Base-by-base conservation (phyloP, 441 rosid species). In the Codiaeum variegatum region DNA sequence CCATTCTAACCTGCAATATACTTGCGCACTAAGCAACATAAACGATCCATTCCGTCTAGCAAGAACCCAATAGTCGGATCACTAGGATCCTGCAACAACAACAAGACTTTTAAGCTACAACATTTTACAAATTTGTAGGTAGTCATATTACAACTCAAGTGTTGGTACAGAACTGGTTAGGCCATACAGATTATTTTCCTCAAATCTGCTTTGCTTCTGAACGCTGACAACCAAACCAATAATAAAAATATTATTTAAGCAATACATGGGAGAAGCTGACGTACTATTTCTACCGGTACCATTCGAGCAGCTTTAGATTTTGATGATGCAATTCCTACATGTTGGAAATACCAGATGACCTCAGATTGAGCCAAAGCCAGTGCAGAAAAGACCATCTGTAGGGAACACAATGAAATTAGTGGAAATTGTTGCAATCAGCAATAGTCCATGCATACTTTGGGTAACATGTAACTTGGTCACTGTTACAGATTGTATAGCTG, bases 41-140 rank as follows among this genome's bases (percentile, higher is more conserved):
- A 83, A 54, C 78, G 92, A 75, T 94, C 99, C 99, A 93, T 93
- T 82, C 98, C 99, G 71, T 96, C 98, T 46, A 96, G 81, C 73
- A 96, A 85, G 86, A 91, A 96, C 74, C 98, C 99, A 79, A 91
- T 86, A 79, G 98, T 96, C 69, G 98, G 99, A 84, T 96, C 99
- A 87, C 81, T 92, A 83, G 94, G 98, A 86, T 96, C 98, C 98
- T 94, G 79, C 82, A 83, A 68, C 67, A 72, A 72, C 62, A 31
- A 70, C 24, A 46, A 62, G n/a, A 69, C 73, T 23, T 58, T 71
- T 15, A 62, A 74, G 40, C 54, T 65, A 36, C 66, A n/a, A 23
- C 67, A 69, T 59, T 32, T 54, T 9, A 67, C 26, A 74, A 74
- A 52, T 59, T 72, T 34, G 31, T 15, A 16, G 12, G 34, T 24